Conservation (phyloP, 805 yeast species). For the Pichia manshurica region DNA sequence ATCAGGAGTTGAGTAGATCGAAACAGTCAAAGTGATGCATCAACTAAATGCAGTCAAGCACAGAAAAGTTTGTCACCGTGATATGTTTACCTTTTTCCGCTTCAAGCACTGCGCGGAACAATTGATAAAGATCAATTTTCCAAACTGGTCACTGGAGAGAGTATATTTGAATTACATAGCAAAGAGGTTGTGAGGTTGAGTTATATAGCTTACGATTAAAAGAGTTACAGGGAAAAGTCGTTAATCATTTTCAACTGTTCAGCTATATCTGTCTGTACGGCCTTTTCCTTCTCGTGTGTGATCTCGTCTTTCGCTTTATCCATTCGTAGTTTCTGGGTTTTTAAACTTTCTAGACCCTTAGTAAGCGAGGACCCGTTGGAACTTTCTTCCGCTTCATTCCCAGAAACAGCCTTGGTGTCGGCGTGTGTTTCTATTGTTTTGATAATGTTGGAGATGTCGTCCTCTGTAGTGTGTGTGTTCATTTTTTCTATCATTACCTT, state of each 20-base stretch:
- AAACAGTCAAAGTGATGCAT: too few species aligned
- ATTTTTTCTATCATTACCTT: constrained; percentile 25
- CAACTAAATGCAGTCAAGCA: not conserved
- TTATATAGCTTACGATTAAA: too few species aligned
- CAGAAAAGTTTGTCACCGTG: not conserved
- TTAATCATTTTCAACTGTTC: constrained; percentile 44
- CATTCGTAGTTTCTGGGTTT: constrained; percentile 35
- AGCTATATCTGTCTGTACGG: constrained; percentile 38
- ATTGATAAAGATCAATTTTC: too few species aligned
- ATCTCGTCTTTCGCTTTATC: constrained; percentile 30
- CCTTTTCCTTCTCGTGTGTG: constrained; percentile 24
- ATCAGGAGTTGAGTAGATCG: too few species aligned
- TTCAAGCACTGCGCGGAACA: too few species aligned
- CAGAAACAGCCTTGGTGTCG: constrained; percentile 13
- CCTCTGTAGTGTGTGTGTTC: constrained; percentile 21
- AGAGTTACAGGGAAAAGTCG: constrained; percentile 35
- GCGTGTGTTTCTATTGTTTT: constrained; percentile 13
- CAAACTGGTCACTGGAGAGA: too few species aligned
- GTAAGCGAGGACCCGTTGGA: too few species aligned
- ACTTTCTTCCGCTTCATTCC: constrained; percentile 7
- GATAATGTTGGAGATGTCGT: constrained; percentile 20
- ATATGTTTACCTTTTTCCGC: too few species aligned
- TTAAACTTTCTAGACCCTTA: constrained; percentile 34
- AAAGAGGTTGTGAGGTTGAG: too few species aligned
- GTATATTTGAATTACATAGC: too few species aligned